A percentile compares a stretch with the other conserved stretches of the same genome.
phyloP scores from a whole-genome alignment of 306 rosid species.

The Vigna mungo region DNA sequence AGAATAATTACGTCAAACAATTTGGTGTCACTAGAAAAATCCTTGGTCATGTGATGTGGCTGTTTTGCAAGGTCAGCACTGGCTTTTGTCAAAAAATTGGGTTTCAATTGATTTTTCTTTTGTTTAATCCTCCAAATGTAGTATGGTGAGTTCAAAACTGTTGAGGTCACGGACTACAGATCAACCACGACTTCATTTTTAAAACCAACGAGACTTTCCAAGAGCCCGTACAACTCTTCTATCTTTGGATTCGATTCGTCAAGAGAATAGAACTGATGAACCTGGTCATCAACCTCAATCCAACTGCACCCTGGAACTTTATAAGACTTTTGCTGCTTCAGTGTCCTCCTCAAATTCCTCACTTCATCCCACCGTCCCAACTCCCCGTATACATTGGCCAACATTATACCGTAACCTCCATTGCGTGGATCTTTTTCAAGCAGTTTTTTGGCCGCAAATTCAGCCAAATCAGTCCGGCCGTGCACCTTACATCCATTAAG shows the following conservation, averaged over 20 bases:
- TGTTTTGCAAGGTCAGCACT: neutral
- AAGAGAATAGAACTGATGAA: constrained; percentile 68
- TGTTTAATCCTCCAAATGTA: constrained; percentile 37
- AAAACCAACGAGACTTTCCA: constrained; percentile 58
- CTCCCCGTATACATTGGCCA: constrained; percentile 72
- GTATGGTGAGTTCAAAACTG: neutral
- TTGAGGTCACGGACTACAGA: constrained; percentile 3
- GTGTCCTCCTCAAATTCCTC: constrained; percentile 57
- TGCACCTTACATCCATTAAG: constrained; percentile 77
- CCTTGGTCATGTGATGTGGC: neutral
- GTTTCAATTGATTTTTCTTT: neutral
- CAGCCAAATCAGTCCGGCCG: constrained; percentile 72
- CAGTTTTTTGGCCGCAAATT: constrained; percentile 65
- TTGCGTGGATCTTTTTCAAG: constrained; percentile 71
- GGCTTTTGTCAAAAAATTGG: neutral
- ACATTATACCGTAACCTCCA: constrained; percentile 69
- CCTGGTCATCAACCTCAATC: constrained; percentile 74
- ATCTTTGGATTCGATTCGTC: constrained; percentile 67
- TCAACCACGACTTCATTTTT: constrained; percentile 44
- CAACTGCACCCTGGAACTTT: constrained; percentile 88
- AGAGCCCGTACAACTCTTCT: constrained; percentile 57
- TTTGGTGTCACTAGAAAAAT: neutral
- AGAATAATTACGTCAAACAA: neutral
- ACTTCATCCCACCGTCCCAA: constrained; percentile 83
- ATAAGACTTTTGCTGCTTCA: constrained; percentile 62